phyloP scores from a whole-genome alignment of 78 protist species.

The Dictyostelium purpureum region DNA sequence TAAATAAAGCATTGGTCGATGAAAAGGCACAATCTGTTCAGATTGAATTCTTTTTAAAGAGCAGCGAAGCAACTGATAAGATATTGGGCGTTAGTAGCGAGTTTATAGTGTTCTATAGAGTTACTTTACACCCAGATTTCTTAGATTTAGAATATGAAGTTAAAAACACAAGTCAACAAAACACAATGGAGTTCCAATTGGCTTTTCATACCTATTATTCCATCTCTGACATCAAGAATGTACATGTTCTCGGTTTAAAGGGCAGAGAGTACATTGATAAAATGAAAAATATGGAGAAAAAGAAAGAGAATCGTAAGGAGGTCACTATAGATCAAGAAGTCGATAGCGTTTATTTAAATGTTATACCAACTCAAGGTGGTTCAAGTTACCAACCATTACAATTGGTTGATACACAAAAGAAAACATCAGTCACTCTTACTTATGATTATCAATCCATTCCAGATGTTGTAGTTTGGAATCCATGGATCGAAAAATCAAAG shows the following conservation, averaged over 20 bases:
- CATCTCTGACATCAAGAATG: slow-evolving; percentile 14
- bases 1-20: not conserved
- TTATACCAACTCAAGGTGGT: not conserved
- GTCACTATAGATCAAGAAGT: not conserved
- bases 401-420: not conserved
- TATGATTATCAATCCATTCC: slow-evolving; percentile 1
- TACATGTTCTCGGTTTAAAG: slow-evolving; percentile 17
- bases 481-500: slow-evolving; percentile 71
- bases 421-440: not conserved
- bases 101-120: slow-evolving; percentile 6
- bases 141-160: slow-evolving; percentile 19
- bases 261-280: slow-evolving; percentile 33
- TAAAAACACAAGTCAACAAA: not conserved
- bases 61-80: not conserved
- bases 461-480: slow-evolving; percentile 73
- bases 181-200: slow-evolving; percentile 33
- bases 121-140: slow-evolving; percentile 5
- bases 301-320: not conserved
- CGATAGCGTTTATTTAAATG: slow-evolving; percentile 42
- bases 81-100: not conserved
- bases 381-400: not conserved
- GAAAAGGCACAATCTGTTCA: not conserved
- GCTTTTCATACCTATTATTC: slow-evolving; percentile 55
- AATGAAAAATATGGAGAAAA: not conserved
- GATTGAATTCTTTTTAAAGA: not conserved